These are phyloP conservation scores for Cyberlindnera lachancei DNA, from an alignment of 805 yeast genomes.

Conservation along the genomic window DNA sequence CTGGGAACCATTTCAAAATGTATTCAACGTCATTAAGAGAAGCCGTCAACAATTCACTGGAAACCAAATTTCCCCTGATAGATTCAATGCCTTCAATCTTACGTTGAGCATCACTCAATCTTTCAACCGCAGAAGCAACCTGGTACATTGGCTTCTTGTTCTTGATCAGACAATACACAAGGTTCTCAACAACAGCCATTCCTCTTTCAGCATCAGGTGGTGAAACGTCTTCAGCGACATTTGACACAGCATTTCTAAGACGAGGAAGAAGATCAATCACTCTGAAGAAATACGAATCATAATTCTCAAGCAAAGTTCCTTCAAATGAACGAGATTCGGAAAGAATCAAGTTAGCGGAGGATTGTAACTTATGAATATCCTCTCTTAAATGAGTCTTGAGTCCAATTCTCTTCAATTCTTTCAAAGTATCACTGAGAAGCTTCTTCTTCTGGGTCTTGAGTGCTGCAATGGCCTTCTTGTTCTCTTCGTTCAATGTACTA, in stretches of 20 bases:
- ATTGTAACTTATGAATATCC: slow-evolving; percentile 56
- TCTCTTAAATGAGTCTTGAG: slow-evolving; percentile 57
- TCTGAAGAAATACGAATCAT: slow-evolving; percentile 53
- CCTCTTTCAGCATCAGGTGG: slow-evolving; percentile 67
- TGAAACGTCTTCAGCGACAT: slow-evolving; percentile 69
- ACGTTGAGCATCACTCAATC: slow-evolving; percentile 14
- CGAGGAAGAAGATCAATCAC: slow-evolving; percentile 76
- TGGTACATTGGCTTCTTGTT: slow-evolving; percentile 40
- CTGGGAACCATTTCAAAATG: slow-evolving; percentile 27
- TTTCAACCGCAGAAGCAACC: slow-evolving; percentile 16
- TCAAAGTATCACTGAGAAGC: slow-evolving; percentile 66
- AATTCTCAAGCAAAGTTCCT: slow-evolving; percentile 32
- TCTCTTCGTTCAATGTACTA: slow-evolving; percentile 54
- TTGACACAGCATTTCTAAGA: slow-evolving; percentile 55
- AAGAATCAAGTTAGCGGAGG: slow-evolving; percentile 55
- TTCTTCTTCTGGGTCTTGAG: slow-evolving; percentile 78
- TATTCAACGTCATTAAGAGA: slow-evolving; percentile 9
- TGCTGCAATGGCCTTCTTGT: slow-evolving; percentile 61
- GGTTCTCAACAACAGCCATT: slow-evolving; percentile 66
- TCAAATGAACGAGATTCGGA: slow-evolving; percentile 43
- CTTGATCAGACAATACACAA: slow-evolving; percentile 50
- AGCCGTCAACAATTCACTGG: slow-evolving; percentile 10
- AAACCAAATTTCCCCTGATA: slow-evolving; percentile 12
- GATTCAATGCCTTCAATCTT: slow-evolving; percentile 18
- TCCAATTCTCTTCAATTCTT: slow-evolving; percentile 72